Evolutionary conservation across 345 rosid genomes (phyloP).

Genomic region (Diplotaxis tenuifolia): DNA sequence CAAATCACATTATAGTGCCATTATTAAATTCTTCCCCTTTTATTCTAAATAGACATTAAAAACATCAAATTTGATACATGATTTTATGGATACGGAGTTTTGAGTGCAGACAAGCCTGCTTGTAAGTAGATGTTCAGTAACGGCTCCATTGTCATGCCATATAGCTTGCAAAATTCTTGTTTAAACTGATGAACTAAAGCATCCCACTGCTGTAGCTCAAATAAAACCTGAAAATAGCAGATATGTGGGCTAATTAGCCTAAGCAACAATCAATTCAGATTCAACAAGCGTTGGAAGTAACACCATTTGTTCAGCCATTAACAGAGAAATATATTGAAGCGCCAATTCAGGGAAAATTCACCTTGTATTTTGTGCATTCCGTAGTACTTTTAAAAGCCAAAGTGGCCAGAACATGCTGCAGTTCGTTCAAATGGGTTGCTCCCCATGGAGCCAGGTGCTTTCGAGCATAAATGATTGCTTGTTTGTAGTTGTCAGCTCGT

Average conservation of each 20-base stretch:
- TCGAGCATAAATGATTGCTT: conserved; percentile 78
- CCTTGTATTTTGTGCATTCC: conserved; percentile 80
- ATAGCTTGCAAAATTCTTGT: conserved; percentile 87
- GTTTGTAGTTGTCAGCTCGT: conserved; percentile 63
- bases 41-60: background rate
- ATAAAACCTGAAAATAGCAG: conserved; percentile 54
- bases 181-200: conserved; percentile 80
- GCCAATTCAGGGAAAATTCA: too few species aligned
- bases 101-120: conserved; percentile 93
- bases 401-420: conserved; percentile 75
- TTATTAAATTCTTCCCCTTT: background rate
- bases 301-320: background rate
- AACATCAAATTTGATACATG: conserved; percentile 20
- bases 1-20: background rate
- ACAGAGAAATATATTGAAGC: background rate
- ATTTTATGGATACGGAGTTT: conserved; percentile 79
- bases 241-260: conserved; percentile 1
- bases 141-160: conserved; percentile 97
- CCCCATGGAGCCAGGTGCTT: conserved; percentile 89
- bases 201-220: conserved; percentile 93
- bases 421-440: conserved; percentile 76
- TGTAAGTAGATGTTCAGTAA: conserved; percentile 85
- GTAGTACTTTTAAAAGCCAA: conserved; percentile 84
- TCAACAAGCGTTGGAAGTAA: background rate
- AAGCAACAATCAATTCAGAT: background rate